Percentiles rank a stretch among this genome's conserved stretches.
These are phyloP conservation scores for Aspergillus conjunctus DNA, from an alignment of 495 filamentous ascomycete species.

Conservation along the genomic window DNA sequence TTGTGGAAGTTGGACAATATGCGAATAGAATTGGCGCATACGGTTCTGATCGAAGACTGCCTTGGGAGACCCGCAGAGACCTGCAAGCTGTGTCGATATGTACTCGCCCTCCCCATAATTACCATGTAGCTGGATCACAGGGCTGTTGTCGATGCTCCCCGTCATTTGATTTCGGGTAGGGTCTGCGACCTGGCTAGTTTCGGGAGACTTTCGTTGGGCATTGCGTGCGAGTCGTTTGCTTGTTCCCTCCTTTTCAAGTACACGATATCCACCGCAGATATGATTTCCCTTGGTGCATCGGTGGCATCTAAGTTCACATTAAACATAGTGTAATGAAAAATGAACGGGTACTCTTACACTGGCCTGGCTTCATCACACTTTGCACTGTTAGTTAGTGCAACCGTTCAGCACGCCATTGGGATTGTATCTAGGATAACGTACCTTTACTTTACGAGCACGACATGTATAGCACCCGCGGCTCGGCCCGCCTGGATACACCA, in stretches of 20 bases:
- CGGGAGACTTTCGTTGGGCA: neutral
- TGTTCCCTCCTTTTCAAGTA: neutral
- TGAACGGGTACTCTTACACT: too few relatives aligned
- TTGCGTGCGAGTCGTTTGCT: neutral
- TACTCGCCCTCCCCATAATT: neutral
- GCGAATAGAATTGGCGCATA: neutral
- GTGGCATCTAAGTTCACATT: too few relatives aligned
- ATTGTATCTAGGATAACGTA: neutral
- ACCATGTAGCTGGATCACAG: neutral
- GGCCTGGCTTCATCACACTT: conserved; percentile 14
- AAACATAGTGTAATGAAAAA: too few relatives aligned
- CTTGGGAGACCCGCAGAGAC: neutral
- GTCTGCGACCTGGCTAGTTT: neutral
- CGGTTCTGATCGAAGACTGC: neutral
- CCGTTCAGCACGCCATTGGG: neutral
- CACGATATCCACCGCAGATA: conserved; percentile 13
- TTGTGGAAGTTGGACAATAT: conserved; percentile 6
- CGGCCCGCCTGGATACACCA: conserved; percentile 16
- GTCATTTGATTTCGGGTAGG: neutral
- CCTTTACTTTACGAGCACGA: conserved; percentile 18
- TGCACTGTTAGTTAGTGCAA: neutral
- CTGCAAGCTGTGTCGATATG: neutral
- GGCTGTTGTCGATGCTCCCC: neutral
- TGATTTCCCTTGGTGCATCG: conserved; percentile 12
- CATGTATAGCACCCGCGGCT: conserved; percentile 15